Conservation (phyloP, 2,329 filamentous ascomycete genomes). For the Fusarium palustre region DNA sequence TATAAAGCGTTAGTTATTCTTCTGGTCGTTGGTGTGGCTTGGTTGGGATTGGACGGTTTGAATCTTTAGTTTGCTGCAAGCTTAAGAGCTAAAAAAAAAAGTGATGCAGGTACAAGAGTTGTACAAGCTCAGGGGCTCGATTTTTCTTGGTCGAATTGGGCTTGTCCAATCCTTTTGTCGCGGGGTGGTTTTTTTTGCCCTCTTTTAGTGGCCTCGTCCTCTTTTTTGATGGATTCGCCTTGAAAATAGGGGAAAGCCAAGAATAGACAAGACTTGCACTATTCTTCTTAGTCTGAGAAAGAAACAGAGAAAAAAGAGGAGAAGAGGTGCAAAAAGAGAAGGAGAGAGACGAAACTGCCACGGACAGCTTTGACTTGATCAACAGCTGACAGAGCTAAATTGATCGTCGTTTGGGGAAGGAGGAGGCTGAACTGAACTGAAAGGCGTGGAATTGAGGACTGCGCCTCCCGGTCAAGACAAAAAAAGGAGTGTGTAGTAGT, state of each 20-base stretch:
- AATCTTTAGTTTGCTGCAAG: slow-evolving; percentile 3
- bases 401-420: not conserved
- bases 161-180: slow-evolving; percentile 1
- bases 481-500: slow-evolving; percentile 1
- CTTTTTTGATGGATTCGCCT: not conserved
- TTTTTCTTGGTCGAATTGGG: not conserved
- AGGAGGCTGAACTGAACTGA: not conserved
- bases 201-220: not conserved
- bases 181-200: slow-evolving; percentile 28
- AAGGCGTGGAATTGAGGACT: slow-evolving; percentile 10
- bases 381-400: slow-evolving; percentile 3
- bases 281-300: not conserved
- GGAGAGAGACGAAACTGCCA: slow-evolving; percentile 22
- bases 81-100: slow-evolving; percentile 3
- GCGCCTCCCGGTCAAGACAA: slow-evolving; percentile 6
- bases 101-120: slow-evolving; percentile 11
- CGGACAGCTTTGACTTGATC: slow-evolving; percentile 13
- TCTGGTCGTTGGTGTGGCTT: not conserved
- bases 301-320: not conserved
- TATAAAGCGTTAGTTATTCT: slow-evolving; percentile 19
- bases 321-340: not conserved
- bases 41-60: not conserved
- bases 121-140: slow-evolving; percentile 39
- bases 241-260: slow-evolving; percentile 27
- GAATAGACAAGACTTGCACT: slow-evolving; percentile 10